Evolutionary conservation across 2,329 filamentous ascomycete species (phyloP).

Genomic region (Aspergillus sp.): DNA sequence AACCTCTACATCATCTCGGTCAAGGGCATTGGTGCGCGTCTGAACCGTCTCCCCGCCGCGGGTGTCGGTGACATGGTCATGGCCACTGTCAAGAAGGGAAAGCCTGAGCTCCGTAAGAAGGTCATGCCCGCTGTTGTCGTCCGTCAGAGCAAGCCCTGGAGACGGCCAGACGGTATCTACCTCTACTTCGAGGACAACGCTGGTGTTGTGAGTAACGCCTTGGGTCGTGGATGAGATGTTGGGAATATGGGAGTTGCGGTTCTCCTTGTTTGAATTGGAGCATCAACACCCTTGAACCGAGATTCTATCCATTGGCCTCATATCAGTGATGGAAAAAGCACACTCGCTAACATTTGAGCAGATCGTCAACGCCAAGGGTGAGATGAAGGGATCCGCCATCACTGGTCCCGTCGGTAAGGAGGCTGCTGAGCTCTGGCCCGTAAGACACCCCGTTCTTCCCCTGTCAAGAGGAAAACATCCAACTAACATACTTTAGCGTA

Average conservation of each 20-base stretch:
- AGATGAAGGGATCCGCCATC: conserved; percentile 99
- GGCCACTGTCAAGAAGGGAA: conserved; percentile 99
- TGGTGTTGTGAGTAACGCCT: conserved; percentile 78
- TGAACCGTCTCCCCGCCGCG: conserved; percentile 94
- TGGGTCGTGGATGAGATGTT: neutral
- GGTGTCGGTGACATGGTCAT: conserved; percentile 99
- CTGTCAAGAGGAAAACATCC: neutral
- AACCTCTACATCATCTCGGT: conserved; percentile 99
- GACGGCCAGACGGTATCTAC: conserved; percentile 95
- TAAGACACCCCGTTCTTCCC: conserved; percentile 46
- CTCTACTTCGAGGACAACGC: conserved; percentile 99
- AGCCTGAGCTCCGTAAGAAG: conserved; percentile 99
- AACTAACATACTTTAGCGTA: conserved; percentile 58
- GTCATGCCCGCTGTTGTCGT: conserved; percentile 99
- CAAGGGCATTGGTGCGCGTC: conserved; percentile 94
- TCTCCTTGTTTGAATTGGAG: neutral
- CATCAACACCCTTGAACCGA: no score
- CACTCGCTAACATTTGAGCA: conserved; percentile 29
- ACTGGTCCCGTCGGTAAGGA: conserved; percentile 99
- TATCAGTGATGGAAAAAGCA: no score
- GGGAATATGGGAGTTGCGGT: neutral
- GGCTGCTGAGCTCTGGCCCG: conserved; percentile 98
- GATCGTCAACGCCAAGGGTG: conserved; percentile 99
- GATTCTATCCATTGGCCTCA: no score
- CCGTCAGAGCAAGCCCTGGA: conserved; percentile 98